Base-by-base conservation (phyloP, 768 basidiomycete species). In the Coprinellus aureogranulatus region DNA sequence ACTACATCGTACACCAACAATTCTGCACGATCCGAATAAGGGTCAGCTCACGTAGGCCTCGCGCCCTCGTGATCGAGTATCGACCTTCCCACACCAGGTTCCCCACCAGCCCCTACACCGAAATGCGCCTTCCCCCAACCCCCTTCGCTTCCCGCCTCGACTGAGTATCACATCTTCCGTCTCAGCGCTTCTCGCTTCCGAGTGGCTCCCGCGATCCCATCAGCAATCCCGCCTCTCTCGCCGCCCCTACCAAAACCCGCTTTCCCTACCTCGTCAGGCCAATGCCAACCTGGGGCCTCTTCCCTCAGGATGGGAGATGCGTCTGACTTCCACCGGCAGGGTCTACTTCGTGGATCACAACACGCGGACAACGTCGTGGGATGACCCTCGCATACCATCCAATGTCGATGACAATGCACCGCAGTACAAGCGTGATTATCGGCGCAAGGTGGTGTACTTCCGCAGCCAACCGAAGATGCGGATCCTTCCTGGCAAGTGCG, bases 281-380 rank as follows among this genome's bases (percentile, higher is more conserved):
- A 82, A 76, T 56, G 71, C 85, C 60, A 77, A 88, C 61, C 82
- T 93, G 18, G 93, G 94, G 0, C 85, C 90, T 6, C 78, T 96
- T 37, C 94, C 94, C 4, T 89, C 87, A 45, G 94, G 93, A 59
- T 96, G 93, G 93, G 94, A 96, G 74, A 95, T 95, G 94, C 82
- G 94, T 20, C 72, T 95, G 53, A 94, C 94, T 1, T 87, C 88
- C 1, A 92, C 89, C 0, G 82, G 82, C 8, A 81, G 92, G 31
- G 88, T 95, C 18, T 96, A 96, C 73, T 96, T 94, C 63, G 93
- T 95, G 14, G 94, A 95, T 68, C 94, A 96, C 72, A 94, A 89
- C 61, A 89, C 88, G 39, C 81, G 89, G 53, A 92, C 92, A 18
- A 95, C 94, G 16, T 85, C 90, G 5, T 95, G 93, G 94, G 94